Evolutionary conservation across 768 basidiomycete species (phyloP).

Genomic region (Strobilomyces confusus): DNA sequence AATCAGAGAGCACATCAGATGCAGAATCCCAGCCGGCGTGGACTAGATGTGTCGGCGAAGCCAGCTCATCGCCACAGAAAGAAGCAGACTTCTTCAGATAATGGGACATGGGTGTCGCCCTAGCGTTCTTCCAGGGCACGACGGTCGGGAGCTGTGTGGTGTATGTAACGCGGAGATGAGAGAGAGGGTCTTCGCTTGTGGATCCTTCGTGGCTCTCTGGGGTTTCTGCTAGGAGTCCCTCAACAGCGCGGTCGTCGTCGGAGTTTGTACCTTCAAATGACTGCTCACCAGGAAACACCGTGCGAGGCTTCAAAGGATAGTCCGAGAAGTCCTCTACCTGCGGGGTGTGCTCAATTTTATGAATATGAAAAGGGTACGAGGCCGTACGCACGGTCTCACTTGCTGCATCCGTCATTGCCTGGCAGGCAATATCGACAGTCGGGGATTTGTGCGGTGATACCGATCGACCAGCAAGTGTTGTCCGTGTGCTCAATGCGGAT

Average conservation of each 20-base stretch:
- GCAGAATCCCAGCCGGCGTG: slow-evolving; percentile 57
- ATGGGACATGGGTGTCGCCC: slow-evolving; percentile 34
- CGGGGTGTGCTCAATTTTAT: slow-evolving; percentile 22
- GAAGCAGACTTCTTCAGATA: slow-evolving; percentile 39
- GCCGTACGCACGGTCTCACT: slow-evolving; percentile 30
- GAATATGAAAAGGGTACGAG: slow-evolving; percentile 27
- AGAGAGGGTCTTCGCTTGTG: slow-evolving; percentile 30
- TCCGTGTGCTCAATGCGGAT: slow-evolving; percentile 28
- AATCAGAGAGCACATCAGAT: slow-evolving; percentile 39
- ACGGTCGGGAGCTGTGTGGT: slow-evolving; percentile 30
- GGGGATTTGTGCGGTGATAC: slow-evolving; percentile 31
- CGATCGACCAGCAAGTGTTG: slow-evolving; percentile 31
- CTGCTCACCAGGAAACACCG: slow-evolving; percentile 28
- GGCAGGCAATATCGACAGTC: slow-evolving; percentile 18
- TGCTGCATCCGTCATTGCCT: slow-evolving; percentile 25
- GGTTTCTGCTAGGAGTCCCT: slow-evolving; percentile 33
- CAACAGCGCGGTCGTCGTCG: slow-evolving; percentile 33
- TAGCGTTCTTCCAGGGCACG: slow-evolving; percentile 34
- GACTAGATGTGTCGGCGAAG: slow-evolving; percentile 47
- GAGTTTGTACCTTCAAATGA: slow-evolving; percentile 34
- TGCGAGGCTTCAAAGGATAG: slow-evolving; percentile 25
- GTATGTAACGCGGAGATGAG: slow-evolving; percentile 37
- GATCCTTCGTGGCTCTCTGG: slow-evolving; percentile 27
- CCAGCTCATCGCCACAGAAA: slow-evolving; percentile 36
- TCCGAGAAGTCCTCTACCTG: slow-evolving; percentile 29